Conservation (phyloP, 352 stramenopile species). For the Thraustochytrium striatum region DNA sequence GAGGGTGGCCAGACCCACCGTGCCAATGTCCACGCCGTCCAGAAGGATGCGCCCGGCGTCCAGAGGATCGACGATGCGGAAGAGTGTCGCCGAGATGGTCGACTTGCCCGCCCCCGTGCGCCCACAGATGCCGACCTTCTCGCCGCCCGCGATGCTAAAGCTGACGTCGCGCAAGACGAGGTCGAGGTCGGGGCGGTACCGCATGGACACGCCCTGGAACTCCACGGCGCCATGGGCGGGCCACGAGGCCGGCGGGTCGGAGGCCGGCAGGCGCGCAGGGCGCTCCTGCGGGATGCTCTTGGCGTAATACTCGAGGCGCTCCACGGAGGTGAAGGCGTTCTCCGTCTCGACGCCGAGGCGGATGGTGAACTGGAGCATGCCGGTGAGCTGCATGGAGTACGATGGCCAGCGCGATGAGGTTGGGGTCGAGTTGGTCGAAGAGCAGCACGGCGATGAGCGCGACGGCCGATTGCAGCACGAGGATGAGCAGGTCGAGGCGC, state of each 20-base stretch:
- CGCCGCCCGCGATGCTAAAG: conserved; percentile 64
- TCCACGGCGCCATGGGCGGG: conserved; percentile 29
- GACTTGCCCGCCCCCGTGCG: conserved; percentile 77
- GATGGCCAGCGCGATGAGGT: conserved; percentile 76
- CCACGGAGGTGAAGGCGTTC: conserved; percentile 79
- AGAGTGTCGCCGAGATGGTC: conserved; percentile 78
- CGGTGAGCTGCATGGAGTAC: conserved; percentile 79
- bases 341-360: conserved; percentile 84
- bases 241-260: conserved; percentile 63
- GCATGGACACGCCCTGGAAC: conserved; percentile 58
- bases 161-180: conserved; percentile 57
- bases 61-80: conserved; percentile 86
- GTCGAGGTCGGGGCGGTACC: conserved; percentile 64
- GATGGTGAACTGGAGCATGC: conserved; percentile 80
- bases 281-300: no score
- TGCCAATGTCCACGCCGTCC: conserved; percentile 78
- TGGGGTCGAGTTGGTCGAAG: conserved; percentile 60
- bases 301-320: conserved; percentile 64
- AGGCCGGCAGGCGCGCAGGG: no score
- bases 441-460: conserved; percentile 50
- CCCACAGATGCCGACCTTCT: conserved; percentile 83
- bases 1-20: conserved; percentile 74
- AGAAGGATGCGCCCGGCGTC: conserved; percentile 78
- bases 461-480: conserved; percentile 56
- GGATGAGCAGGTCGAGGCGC: conserved; percentile 66